phyloP scores from a whole-genome alignment of 129 eudicot species.

The Helianthus tuberosus region DNA sequence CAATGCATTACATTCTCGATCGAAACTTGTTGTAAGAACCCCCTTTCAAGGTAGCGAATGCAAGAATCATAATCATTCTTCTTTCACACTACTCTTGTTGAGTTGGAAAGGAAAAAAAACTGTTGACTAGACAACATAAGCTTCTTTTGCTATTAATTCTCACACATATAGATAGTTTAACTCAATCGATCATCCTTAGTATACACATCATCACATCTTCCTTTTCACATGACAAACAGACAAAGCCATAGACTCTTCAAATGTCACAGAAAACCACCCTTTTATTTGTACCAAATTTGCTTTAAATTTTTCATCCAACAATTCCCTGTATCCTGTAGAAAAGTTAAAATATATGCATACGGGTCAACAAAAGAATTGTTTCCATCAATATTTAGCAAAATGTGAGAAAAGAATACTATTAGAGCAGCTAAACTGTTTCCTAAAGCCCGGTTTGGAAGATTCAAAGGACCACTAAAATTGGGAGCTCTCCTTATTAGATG shows the following conservation, averaged over 20 bases:
- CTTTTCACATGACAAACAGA: not conserved
- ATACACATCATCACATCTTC: not conserved
- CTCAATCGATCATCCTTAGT: no score
- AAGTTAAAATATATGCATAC: constrained; percentile 7
- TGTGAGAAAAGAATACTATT: constrained; percentile 48
- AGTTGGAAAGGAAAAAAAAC: not conserved
- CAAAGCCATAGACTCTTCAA: constrained; percentile 43
- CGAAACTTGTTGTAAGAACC: no score
- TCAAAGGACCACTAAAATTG: constrained; percentile 96
- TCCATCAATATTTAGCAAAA: not conserved
- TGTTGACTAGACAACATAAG: not conserved
- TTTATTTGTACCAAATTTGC: constrained; percentile 90
- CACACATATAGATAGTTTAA: not conserved
- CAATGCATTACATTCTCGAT: no score
- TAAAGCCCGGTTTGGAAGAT: constrained; percentile 92
- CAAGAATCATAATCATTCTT: not conserved
- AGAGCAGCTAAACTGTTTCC: constrained; percentile 99
- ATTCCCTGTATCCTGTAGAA: constrained; percentile 65
- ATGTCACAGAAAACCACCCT: constrained; percentile 97
- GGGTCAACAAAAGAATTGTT: not conserved
- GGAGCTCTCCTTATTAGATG: constrained; percentile 57
- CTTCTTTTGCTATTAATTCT: not conserved
- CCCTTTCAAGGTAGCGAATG: no score
- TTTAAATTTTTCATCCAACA: constrained; percentile 82
- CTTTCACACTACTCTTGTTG: not conserved